These are phyloP conservation scores for Aegle marmelos DNA, from an alignment of 345 rosid genomes.

Conservation along the genomic window DNA sequence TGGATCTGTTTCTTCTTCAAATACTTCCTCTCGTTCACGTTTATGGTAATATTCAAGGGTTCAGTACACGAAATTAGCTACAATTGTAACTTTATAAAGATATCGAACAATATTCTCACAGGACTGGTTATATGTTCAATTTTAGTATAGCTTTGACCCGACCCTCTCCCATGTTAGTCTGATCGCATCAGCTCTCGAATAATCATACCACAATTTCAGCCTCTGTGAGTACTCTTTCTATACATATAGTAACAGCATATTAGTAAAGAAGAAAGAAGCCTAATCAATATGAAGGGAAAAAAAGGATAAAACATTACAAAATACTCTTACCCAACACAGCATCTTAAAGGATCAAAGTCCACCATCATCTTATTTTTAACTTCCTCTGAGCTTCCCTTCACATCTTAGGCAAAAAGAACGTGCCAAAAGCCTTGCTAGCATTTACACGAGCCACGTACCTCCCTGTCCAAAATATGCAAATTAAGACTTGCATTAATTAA, in stretches of 20 bases:
- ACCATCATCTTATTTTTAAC: slow-evolving; percentile 59
- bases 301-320: background rate
- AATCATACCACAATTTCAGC: slow-evolving; percentile 82
- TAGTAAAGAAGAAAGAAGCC: slow-evolving; percentile 19
- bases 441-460: slow-evolving; percentile 62
- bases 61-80: background rate
- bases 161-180: slow-evolving; percentile 77
- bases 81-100: background rate
- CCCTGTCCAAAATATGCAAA: slow-evolving; percentile 41
- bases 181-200: slow-evolving; percentile 74
- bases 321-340: slow-evolving; percentile 54
- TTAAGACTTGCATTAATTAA: background rate
- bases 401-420: slow-evolving; percentile 54
- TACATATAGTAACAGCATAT: slow-evolving; percentile 12
- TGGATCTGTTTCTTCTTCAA: slow-evolving; percentile 41
- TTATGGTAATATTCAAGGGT: slow-evolving; percentile 40
- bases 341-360: slow-evolving; percentile 70
- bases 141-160: slow-evolving; percentile 51
- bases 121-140: background rate
- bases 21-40: slow-evolving; percentile 52
- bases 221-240: slow-evolving; percentile 56
- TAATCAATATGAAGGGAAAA: background rate
- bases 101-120: background rate
- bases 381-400: slow-evolving; percentile 54
- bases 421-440: slow-evolving; percentile 56